These are phyloP conservation scores for Xerocomellus intermedius DNA, from an alignment of 768 basidiomycete genomes.

Conservation along the genomic window DNA sequence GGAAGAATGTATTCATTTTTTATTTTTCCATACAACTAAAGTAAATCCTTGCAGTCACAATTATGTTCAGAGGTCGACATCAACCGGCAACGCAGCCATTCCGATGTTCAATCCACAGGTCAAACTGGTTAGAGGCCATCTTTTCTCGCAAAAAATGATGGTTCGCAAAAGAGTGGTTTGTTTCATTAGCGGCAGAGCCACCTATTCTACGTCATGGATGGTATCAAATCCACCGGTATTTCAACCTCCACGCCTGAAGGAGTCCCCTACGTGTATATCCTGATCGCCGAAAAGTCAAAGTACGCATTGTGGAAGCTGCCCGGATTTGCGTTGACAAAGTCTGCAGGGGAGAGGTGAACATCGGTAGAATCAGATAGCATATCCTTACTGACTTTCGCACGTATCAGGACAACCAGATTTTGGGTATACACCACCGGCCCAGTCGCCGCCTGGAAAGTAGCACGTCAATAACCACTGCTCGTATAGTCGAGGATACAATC, in stretches of 20 bases:
- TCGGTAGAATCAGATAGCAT: not conserved
- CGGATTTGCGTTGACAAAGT: constrained; percentile 46
- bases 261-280: constrained; percentile 41
- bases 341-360: constrained; percentile 29
- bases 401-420: constrained; percentile 51
- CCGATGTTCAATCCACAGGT: too few relatives aligned
- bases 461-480: not conserved
- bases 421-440: constrained; percentile 50
- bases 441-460: constrained; percentile 48
- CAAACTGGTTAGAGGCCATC: too few relatives aligned
- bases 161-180: not conserved
- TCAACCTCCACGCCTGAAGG: not conserved
- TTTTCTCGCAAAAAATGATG: not conserved
- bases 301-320: constrained; percentile 64
- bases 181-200: not conserved
- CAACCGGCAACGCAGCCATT: too few relatives aligned
- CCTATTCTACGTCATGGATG: not conserved
- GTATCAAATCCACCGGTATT: constrained; percentile 10
- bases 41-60: too few relatives aligned
- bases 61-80: not conserved
- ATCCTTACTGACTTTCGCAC: constrained; percentile 46
- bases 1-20: too few relatives aligned
- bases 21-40: too few relatives aligned
- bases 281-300: constrained; percentile 66
- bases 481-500: constrained; percentile 18